Evolutionary conservation across 495 filamentous ascomycete species (phyloP).

Genomic region (Daldinia caldariorum): DNA sequence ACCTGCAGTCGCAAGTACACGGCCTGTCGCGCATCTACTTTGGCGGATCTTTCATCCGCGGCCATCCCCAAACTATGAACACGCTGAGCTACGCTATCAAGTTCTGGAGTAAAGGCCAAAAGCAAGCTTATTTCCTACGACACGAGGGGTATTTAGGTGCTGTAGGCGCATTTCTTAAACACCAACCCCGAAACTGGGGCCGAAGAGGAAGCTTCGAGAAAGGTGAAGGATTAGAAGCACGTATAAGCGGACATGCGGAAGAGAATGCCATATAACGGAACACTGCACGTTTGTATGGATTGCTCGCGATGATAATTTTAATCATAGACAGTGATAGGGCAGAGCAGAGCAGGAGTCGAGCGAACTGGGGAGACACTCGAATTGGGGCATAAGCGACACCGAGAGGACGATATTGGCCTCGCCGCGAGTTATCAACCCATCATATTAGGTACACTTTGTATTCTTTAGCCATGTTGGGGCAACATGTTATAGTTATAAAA

Average conservation of each 20-base stretch:
- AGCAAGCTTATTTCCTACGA: slow-evolving; percentile 93
- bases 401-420: slow-evolving; percentile 2
- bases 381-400: not conserved
- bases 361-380: not conserved
- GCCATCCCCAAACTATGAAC: slow-evolving; percentile 97
- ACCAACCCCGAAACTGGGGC: slow-evolving; percentile 92
- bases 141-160: slow-evolving; percentile 98
- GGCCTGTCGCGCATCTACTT: slow-evolving; percentile 93
- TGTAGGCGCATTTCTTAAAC: slow-evolving; percentile 91
- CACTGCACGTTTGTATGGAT: not conserved
- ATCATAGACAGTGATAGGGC: slow-evolving; percentile 2
- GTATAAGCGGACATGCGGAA: slow-evolving; percentile 19
- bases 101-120: slow-evolving; percentile 94
- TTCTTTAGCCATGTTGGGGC: not conserved
- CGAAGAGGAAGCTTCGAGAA: slow-evolving; percentile 75
- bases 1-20: slow-evolving; percentile 93
- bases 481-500: not conserved
- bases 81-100: slow-evolving; percentile 94
- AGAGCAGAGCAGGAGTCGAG: not conserved
- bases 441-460: slow-evolving; percentile 7
- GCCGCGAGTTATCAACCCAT: not conserved
- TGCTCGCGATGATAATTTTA: not conserved
- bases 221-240: slow-evolving; percentile 30
- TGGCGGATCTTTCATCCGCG: slow-evolving; percentile 94
- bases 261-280: not conserved